phyloP scores from a whole-genome alignment of 805 yeast genomes.

The Debaryomyces hansenii region DNA sequence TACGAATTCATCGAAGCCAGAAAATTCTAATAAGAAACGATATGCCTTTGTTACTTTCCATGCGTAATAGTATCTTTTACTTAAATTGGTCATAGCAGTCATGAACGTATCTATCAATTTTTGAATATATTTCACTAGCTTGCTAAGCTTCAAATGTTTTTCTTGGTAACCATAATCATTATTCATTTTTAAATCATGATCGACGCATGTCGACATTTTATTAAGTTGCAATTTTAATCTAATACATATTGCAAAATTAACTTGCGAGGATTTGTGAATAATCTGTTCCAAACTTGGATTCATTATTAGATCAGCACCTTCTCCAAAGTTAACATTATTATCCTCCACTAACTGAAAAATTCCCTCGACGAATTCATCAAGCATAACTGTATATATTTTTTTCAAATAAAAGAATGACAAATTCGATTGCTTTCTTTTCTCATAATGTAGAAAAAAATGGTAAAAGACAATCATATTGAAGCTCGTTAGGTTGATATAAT shows the following conservation, averaged over 20 bases:
- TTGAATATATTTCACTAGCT: constrained; percentile 24
- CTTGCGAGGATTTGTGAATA: constrained; percentile 29
- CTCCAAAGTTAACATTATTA: constrained; percentile 38
- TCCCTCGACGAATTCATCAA: constrained; percentile 31
- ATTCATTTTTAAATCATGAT: constrained; percentile 19
- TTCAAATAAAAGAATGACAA: constrained; percentile 36
- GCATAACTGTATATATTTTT: constrained; percentile 22
- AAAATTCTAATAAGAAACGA: constrained; percentile 28
- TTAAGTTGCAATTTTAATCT: constrained; percentile 24
- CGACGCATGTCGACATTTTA: constrained; percentile 14
- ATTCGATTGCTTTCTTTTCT: constrained; percentile 20
- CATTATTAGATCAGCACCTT: constrained; percentile 39
- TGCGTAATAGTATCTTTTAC: constrained; percentile 63
- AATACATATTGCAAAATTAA: constrained; percentile 22
- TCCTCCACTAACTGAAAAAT: constrained; percentile 30
- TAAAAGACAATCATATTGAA: constrained; percentile 26
- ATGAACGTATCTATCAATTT: constrained; percentile 16
- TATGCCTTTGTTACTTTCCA: constrained; percentile 67
- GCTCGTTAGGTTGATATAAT: constrained; percentile 26
- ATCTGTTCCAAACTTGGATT: constrained; percentile 36
- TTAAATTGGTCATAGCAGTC: constrained; percentile 40
- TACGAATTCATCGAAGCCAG: constrained; percentile 20
- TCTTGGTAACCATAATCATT: constrained; percentile 17
- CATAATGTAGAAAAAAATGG: constrained; percentile 43
- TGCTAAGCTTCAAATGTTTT: constrained; percentile 21